Percentiles rank a stretch among this genome's conserved stretches.
phyloP scores from a whole-genome alignment of 140 eudicot species.

The Senecio squalidus region DNA sequence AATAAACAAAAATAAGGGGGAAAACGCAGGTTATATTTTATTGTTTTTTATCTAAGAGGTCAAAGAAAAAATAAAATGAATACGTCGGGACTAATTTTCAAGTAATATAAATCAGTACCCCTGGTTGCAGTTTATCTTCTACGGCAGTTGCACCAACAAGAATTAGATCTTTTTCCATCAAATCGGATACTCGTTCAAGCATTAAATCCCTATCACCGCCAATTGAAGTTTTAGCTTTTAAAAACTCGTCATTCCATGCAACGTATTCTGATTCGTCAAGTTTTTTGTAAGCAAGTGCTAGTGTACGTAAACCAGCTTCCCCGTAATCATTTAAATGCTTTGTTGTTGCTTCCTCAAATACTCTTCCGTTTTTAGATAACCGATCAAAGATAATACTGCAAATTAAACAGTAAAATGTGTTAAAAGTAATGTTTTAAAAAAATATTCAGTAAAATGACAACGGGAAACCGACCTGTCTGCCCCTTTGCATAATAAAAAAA shows the following conservation, averaged over 20 bases:
- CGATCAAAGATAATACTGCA: slow-evolving; percentile 85
- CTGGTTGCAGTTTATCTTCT: slow-evolving; percentile 88
- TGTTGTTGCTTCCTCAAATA: slow-evolving; percentile 61
- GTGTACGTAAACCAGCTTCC: slow-evolving; percentile 83
- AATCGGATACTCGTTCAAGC: slow-evolving; percentile 76
- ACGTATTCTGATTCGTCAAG: slow-evolving; percentile 69
- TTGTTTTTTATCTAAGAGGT: no score
- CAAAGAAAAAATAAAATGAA: no score
- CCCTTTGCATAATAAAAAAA: slow-evolving; percentile 92
- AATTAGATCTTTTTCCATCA: slow-evolving; percentile 78
- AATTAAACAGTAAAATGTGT: background rate
- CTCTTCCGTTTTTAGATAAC: slow-evolving; percentile 67
- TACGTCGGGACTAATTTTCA: background rate
- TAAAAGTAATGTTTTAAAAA: no score
- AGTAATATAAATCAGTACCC: slow-evolving; percentile 38
- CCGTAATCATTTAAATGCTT: slow-evolving; percentile 89
- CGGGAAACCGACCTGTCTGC: slow-evolving; percentile 68
- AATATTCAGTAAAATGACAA: background rate
- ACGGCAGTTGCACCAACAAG: slow-evolving; percentile 98
- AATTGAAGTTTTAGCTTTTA: slow-evolving; percentile 70
- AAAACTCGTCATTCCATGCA: slow-evolving; percentile 86
- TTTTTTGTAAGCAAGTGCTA: slow-evolving; percentile 81
- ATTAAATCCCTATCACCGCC: slow-evolving; percentile 68
- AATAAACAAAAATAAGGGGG: background rate
- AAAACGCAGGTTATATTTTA: no score